Evolutionary conservation across 805 yeast species (phyloP).

Genomic region (Peterozyma toletana): DNA sequence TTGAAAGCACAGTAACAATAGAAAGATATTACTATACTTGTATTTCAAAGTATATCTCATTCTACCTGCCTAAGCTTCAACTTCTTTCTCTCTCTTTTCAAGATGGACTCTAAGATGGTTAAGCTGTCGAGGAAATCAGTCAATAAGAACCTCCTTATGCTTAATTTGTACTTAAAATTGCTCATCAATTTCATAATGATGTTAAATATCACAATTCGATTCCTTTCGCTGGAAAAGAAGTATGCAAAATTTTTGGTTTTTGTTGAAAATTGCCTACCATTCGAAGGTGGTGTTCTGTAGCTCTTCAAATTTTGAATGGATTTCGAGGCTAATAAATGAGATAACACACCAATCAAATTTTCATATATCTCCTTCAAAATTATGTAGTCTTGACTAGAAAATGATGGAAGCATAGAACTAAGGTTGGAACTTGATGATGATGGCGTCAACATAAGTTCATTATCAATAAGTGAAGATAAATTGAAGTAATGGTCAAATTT

Average conservation of each 20-base stretch:
- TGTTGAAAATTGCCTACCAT: conserved; percentile 37
- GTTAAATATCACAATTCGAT: conserved; percentile 41
- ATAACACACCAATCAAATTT: conserved; percentile 19
- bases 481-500: conserved; percentile 5
- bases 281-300: conserved; percentile 35
- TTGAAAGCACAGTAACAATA: too few relatives aligned
- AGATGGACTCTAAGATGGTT: neutral
- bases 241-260: conserved; percentile 22
- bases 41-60: neutral
- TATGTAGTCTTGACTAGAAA: conserved; percentile 7
- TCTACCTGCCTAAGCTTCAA: neutral
- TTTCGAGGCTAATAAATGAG: conserved; percentile 16
- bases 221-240: conserved; percentile 6
- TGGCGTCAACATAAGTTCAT: neutral
- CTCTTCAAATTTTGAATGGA: conserved; percentile 30
- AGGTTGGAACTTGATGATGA: neutral
- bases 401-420: neutral
- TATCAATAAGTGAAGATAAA: conserved; percentile 1
- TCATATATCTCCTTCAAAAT: conserved; percentile 18
- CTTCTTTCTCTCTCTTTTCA: neutral
- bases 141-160: conserved; percentile 51
- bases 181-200: conserved; percentile 45
- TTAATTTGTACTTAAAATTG: conserved; percentile 52
- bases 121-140: conserved; percentile 53
- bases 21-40: too few relatives aligned